phyloP scores from a whole-genome alignment of 345 rosid species.

The Balakata baccata region DNA sequence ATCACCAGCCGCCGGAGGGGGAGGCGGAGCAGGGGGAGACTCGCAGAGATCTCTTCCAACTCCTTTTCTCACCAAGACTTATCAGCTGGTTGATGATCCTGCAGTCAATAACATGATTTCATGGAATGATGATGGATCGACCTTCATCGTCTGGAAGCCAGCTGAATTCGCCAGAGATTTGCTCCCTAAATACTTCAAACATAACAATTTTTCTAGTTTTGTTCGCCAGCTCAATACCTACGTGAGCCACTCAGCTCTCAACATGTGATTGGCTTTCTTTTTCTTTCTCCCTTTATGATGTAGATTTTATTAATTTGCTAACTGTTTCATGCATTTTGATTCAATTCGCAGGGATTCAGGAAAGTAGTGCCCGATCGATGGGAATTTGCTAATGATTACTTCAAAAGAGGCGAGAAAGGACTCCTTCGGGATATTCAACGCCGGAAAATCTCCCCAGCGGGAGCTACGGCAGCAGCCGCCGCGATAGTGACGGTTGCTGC shows the following conservation, averaged over 20 bases:
- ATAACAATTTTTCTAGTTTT: constrained; percentile 90
- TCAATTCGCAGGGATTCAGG: constrained; percentile 62
- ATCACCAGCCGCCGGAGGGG: constrained; percentile 33
- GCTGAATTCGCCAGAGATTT: constrained; percentile 93
- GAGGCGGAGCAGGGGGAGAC: constrained; percentile 32
- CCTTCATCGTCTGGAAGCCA: constrained; percentile 88
- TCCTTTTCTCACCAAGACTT: constrained; percentile 84
- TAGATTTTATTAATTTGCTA: background rate
- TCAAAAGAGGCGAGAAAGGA: constrained; percentile 68
- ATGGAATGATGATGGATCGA: constrained; percentile 87
- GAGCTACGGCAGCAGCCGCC: constrained; percentile 12
- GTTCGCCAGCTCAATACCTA: constrained; percentile 96
- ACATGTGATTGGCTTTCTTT: background rate
- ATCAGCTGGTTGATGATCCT: constrained; percentile 80
- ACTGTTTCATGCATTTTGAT: background rate
- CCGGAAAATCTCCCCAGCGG: constrained; percentile 54
- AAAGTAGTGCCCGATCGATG: constrained; percentile 94
- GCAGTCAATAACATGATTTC: constrained; percentile 67
- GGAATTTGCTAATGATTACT: constrained; percentile 87
- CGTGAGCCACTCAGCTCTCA: constrained; percentile 45
- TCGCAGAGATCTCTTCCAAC: constrained; percentile 84
- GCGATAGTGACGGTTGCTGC: constrained; percentile 27
- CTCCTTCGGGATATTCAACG: constrained; percentile 85
- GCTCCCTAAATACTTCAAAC: constrained; percentile 91
- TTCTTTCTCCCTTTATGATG: background rate